Base-by-base conservation (phyloP, 78 protist genomes). In the Pigoraptor vietnamica region DNA sequence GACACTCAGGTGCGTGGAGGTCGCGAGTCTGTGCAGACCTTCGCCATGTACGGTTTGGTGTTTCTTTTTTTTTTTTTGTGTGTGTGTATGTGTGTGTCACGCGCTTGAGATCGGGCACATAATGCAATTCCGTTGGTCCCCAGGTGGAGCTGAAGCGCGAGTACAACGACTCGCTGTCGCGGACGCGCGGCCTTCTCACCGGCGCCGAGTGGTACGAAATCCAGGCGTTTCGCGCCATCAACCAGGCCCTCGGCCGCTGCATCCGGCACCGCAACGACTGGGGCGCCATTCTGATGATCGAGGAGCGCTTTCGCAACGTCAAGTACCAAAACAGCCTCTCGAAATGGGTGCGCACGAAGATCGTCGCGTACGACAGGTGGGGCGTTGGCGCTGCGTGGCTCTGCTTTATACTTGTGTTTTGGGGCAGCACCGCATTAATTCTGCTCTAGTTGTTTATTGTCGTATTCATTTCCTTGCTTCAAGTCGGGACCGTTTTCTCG, bases 181-280 rank as follows among this genome's bases (percentile, higher is more conserved):
- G 40, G 35, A 29, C 38, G 0, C 67, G 81, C 36, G 92, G 38
- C 23, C 84, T 89, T 1, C 86, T 89, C 24, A 0, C 48, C 35
- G 86, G 91, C 23, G 1, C 33, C 1, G 0, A 34, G 33, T 89
- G 91, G 38, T 48, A 39, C 94, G 91, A 40, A 91, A 95, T 79
- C 1, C 91, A 91, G 90, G 95, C 97, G 34, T 92, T 91, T 55
- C 93, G 97, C 0, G 95, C 95, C 0, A 37, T 93, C 35, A 95
- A 95, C 90, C 97, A 95, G 93, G 94, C 95, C 19, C 40, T 92
- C 39, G 97, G 97, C 10, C 90, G 96, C 10, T 86, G 92, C 89
- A 86, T 95, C 32, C 93, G 96, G n/a, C 94, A 95, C 91, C 10
- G 40, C 79, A 24, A 55, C 36, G 96, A 95, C 92, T 95, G 87